Conservation (phyloP, 2,329 filamentous ascomycete genomes). For the Pseudogymnoascus sp. region DNA sequence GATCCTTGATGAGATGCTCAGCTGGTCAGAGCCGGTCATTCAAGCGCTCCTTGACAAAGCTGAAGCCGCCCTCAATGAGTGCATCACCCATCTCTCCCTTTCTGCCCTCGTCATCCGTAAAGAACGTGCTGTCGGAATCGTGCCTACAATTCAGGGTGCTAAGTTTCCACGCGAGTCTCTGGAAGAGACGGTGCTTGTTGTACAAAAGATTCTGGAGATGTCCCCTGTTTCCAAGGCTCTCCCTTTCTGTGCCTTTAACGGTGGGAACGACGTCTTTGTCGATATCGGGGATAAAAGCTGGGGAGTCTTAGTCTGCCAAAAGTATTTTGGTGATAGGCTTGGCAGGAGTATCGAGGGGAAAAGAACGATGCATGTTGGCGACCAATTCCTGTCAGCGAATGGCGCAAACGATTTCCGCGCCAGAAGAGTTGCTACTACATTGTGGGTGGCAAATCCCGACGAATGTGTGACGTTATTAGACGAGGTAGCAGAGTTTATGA, state of each 20-base stretch:
- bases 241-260: conserved; percentile 97
- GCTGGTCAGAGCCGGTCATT: conserved; percentile 72
- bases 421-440: conserved; percentile 81
- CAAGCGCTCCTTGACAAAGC: conserved; percentile 77
- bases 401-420: conserved; percentile 98
- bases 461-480: conserved; percentile 88
- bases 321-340: conserved; percentile 59
- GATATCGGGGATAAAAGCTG: conserved; percentile 97
- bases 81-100: conserved; percentile 69
- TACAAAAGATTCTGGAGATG: conserved; percentile 85
- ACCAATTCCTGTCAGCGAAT: conserved; percentile 83
- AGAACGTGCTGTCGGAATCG: conserved; percentile 74
- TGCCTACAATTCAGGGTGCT: conserved; percentile 52
- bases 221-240: conserved; percentile 58
- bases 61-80: conserved; percentile 74
- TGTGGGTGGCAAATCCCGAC: conserved; percentile 88
- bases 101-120: conserved; percentile 78
- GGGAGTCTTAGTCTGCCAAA: conserved; percentile 88
- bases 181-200: conserved; percentile 90
- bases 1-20: conserved; percentile 69
- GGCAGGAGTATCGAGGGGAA: conserved; percentile 52
- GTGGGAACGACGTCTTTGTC: conserved; percentile 94
- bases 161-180: conserved; percentile 80
- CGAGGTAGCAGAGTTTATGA: conserved; percentile 56
- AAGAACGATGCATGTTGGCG: conserved; percentile 86